Conservation (phyloP, 331 rosid species). For the Pyracantha coccinea region DNA sequence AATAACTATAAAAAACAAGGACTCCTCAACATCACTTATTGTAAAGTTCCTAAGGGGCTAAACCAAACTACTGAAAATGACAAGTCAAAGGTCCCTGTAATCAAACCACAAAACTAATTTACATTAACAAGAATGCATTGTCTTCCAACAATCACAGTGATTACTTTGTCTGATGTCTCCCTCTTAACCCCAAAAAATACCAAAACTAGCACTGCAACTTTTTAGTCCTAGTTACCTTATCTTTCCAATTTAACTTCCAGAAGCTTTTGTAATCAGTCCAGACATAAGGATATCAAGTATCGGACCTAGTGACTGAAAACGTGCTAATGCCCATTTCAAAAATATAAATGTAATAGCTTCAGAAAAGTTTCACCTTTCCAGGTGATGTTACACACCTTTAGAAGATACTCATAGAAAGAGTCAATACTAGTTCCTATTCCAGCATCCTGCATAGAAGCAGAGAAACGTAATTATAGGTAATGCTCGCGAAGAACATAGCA, state of each 20-base stretch:
- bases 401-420: constrained; percentile 90
- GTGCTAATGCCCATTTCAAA: neutral
- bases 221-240: neutral
- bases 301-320: neutral
- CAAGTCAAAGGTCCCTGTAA: neutral
- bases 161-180: neutral
- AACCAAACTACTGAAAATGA: neutral
- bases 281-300: neutral
- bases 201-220: neutral
- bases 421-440: constrained; percentile 98
- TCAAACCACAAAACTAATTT: neutral
- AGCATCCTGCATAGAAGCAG: constrained; percentile 70
- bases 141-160: neutral
- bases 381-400: constrained; percentile 62
- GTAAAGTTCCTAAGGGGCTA: neutral
- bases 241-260: neutral
- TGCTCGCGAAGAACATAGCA: neutral
- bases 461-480: constrained; percentile 1
- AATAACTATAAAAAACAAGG: neutral
- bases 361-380: constrained; percentile 15
- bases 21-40: neutral
- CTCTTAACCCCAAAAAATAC: neutral
- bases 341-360: neutral
- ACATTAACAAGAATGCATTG: neutral
- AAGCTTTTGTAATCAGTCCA: neutral